phyloP scores from a whole-genome alignment of 441 rosid genomes.

The Hypseocharis bilobata region DNA sequence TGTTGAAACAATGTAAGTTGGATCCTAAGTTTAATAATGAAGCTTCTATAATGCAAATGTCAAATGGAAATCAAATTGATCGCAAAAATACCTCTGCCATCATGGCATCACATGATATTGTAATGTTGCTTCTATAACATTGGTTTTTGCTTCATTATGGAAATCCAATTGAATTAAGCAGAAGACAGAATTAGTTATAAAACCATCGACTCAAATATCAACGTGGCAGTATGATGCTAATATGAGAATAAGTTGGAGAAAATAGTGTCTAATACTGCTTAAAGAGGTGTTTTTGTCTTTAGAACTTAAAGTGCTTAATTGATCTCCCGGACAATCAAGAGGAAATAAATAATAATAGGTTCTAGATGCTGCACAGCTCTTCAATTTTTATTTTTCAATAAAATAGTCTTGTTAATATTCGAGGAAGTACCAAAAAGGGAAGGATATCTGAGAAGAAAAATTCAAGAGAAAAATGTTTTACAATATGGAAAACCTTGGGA shows the following conservation, averaged over 20 bases:
- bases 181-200: not conserved
- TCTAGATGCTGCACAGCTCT: not conserved
- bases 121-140: not conserved
- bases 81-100: not conserved
- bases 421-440: not conserved
- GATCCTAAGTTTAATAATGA: not conserved
- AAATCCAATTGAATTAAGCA: not conserved
- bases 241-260: not conserved
- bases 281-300: not conserved
- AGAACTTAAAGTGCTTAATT: not conserved
- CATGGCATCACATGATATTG: not conserved
- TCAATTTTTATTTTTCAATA: not conserved
- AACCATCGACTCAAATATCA: not conserved
- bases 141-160: not conserved
- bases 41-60: not conserved
- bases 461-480: not conserved
- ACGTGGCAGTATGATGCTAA: not conserved
- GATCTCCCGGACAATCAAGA: not conserved
- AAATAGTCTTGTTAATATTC: not conserved
- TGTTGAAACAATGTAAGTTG: not conserved
- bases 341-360: not conserved
- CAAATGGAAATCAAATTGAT: not conserved
- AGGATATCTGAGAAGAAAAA: not conserved
- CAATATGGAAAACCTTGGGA: not conserved
- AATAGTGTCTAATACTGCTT: not conserved